Evolutionary conservation across 352 stramenopile species (phyloP), one percentile per base, ranked within the genome.

Genomic region (Globisporangium perplexum): DNA sequence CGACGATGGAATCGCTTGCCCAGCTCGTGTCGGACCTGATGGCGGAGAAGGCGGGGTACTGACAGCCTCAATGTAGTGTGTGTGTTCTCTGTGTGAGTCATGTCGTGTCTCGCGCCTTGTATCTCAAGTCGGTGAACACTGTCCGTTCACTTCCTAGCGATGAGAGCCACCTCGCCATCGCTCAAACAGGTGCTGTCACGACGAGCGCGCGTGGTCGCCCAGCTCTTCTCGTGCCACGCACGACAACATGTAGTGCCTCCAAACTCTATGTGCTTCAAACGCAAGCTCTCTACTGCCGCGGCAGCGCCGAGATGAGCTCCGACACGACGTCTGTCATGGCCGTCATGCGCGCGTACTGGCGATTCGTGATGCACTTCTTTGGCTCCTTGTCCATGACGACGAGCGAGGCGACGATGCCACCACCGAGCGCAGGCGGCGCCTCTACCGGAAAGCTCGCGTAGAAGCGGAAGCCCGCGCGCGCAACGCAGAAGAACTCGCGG

Each of bases 1-100:
- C 74, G 47, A 77, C 71, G 28, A 88, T 86, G 74, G 65, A 88
- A 53, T 66, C 68, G 50, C 60, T 90, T 18, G 67, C 66, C 11
- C 65, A 83, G 17, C 63, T 90, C 20, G 74, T 73, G 0, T 66
- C 66, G 12, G 67, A 71, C 18, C 58, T 82, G 22, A 36, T 52
- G 28, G 31, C 28, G 10, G 66, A 28, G 43, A 48, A 48, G 12
- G 43, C n/a, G 5, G 43, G 43, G 43, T 22, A 28, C 20, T 48
- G 8, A 44, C 24, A 0, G 39, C 11, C 1, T 44, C 7, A 24
- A 44, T 44, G 17, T 44, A 23, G 18, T 15, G 39, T 23, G 6
- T 24, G 39, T 10, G 5, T 17, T 23, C 31, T 43, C n/a, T n/a
- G n/a, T n/a, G n/a, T n/a, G n/a, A n/a, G 18, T 43, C 22, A 10